Percentiles rank a stretch among this genome's conserved stretches.
These are phyloP conservation scores for Vigna reflexopilosa DNA, from an alignment of 306 rosid genomes.

Conservation along the genomic window DNA sequence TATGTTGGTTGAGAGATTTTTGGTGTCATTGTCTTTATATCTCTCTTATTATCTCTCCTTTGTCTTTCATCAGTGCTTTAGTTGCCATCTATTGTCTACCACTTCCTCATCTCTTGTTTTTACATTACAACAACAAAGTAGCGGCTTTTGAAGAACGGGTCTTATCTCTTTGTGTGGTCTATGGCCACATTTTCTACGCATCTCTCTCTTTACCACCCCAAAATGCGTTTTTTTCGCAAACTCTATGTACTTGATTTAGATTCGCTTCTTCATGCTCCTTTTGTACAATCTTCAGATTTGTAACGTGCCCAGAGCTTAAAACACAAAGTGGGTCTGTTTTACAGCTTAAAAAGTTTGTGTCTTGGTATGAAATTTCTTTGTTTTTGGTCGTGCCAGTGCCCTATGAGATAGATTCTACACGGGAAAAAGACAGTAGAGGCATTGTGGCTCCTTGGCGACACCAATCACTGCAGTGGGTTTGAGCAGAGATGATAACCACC, in stretches of 20 bases:
- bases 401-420: slow-evolving; percentile 26
- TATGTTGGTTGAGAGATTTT: background rate
- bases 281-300: slow-evolving; percentile 30
- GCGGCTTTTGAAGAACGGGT: slow-evolving; percentile 21
- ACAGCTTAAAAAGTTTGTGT: background rate
- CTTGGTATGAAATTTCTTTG: slow-evolving; percentile 12
- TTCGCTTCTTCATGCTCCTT: slow-evolving; percentile 17
- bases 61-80: background rate
- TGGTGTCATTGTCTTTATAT: background rate
- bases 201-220: background rate
- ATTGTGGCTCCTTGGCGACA: slow-evolving; percentile 12
- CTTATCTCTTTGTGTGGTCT: slow-evolving; percentile 6
- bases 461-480: slow-evolving; percentile 8
- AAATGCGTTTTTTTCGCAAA: slow-evolving; percentile 2
- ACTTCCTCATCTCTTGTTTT: slow-evolving; percentile 19
- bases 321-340: background rate
- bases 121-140: background rate
- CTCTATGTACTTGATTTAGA: slow-evolving; percentile 28
- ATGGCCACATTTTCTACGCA: slow-evolving; percentile 35
- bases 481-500: slow-evolving; percentile 52
- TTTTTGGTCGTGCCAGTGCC: slow-evolving; percentile 4
- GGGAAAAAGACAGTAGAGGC: slow-evolving; percentile 6
- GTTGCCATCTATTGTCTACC: background rate
- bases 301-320: background rate
- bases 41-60: background rate